Evolutionary conservation across 306 rosid species (phyloP), one percentile per base, ranked within the genome.

Genomic region (Rosa lucieae): DNA sequence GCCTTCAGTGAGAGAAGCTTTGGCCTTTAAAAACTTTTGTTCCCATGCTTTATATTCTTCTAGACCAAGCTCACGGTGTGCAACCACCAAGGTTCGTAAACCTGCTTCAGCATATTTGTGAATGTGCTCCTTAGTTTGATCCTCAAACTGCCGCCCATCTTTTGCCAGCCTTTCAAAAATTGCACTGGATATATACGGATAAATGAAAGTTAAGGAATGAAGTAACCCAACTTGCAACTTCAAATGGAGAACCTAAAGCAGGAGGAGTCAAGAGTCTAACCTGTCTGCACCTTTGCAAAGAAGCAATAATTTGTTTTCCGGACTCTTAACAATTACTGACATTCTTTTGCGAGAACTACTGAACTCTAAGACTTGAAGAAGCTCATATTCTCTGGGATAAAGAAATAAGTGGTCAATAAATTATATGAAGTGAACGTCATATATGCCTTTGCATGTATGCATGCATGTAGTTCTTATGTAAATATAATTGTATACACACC

Each of bases 241-340:
- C 72, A 77, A 61, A 39, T 46, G 40, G 20, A 69, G 67, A 76
- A 71, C 61, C 37, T 72, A 51, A 77, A 76, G 77, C 56, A 81
- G 61, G 69, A 62, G 46, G 10, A 72, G 61, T 78, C 66, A 48
- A 66, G 58, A 74, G 75, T 76, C 83, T 85, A 86, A 93, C 98
- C 97, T 93, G 90, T 94, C 98, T 21, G 97, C 98, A 74, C 98
- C 98, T 88, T 94, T 94, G 93, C 92, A 84, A 75, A 94, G 85
- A 83, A 92, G 97, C 75, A 94, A 81, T 23, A 89, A 69, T 66
- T 84, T 87, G 74, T 86, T 82, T 78, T 94, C 94, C 44, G 66
- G 85, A 79, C 82, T 85, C 87, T 90, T 90, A 47, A 94, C 91
- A 72, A 94, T 90, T 83, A 94, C 98, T 18, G 98, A 94, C 98